Conservation (phyloP, 1,139 yeast genomes). For the Magnusiomyces tetraspermus region DNA sequence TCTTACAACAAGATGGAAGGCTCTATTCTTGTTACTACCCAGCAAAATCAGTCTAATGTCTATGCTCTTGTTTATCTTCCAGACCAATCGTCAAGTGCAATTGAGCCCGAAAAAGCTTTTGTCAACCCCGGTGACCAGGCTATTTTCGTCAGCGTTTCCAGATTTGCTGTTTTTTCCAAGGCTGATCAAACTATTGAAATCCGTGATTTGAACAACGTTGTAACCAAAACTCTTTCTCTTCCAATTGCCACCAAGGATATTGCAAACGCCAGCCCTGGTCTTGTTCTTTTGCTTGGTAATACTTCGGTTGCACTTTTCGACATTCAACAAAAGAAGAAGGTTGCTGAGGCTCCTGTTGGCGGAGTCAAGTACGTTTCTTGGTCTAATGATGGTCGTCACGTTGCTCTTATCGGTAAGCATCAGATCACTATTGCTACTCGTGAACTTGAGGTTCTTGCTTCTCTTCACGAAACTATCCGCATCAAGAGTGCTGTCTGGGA, state of each 20-base stretch:
- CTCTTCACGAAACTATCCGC: slow-evolving; percentile 93
- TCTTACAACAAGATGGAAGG: slow-evolving; percentile 91
- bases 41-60: slow-evolving; percentile 49
- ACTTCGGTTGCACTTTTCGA: slow-evolving; percentile 74
- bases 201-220: slow-evolving; percentile 70
- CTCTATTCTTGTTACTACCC: slow-evolving; percentile 73
- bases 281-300: slow-evolving; percentile 64
- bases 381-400: slow-evolving; percentile 80
- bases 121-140: slow-evolving; percentile 84
- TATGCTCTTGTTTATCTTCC: slow-evolving; percentile 77
- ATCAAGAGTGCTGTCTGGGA: slow-evolving; percentile 99
- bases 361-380: slow-evolving; percentile 82
- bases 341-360: slow-evolving; percentile 55
- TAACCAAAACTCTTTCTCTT: slow-evolving; percentile 71
- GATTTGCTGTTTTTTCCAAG: slow-evolving; percentile 76
- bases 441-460: slow-evolving; percentile 66
- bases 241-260: slow-evolving; percentile 69
- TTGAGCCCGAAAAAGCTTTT: slow-evolving; percentile 72
- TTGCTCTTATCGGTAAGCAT: slow-evolving; percentile 87
- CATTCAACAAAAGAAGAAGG: slow-evolving; percentile 80
- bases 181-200: slow-evolving; percentile 60
- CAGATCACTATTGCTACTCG: slow-evolving; percentile 80
- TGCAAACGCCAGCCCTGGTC: slow-evolving; percentile 67
- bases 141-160: slow-evolving; percentile 82
- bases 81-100: slow-evolving; percentile 82